These are phyloP conservation scores for Sarcomyxa edulis DNA, from an alignment of 768 basidiomycete genomes.

Conservation along the genomic window DNA sequence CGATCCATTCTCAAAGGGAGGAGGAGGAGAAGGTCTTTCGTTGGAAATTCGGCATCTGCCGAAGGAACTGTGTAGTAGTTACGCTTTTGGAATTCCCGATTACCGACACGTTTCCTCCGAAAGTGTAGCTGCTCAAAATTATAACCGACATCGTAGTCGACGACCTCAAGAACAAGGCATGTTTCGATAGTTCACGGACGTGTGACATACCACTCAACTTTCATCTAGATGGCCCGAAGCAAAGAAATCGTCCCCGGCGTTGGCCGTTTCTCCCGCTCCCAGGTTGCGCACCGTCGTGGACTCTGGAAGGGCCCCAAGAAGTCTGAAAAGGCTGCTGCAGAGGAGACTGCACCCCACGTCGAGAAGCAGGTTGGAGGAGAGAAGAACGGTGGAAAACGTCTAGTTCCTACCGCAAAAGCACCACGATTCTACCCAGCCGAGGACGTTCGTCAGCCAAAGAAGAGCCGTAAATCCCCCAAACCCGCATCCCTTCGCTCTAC, in stretches of 20 bases:
- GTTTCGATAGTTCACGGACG: neutral
- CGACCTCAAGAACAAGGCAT: conserved; percentile 47
- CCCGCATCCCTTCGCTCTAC: conserved; percentile 74
- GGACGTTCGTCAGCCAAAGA: conserved; percentile 87
- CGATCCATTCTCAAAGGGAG: neutral
- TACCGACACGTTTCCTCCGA: too few relatives aligned
- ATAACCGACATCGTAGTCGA: conserved; percentile 46
- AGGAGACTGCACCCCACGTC: conserved; percentile 55
- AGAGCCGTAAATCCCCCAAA: conserved; percentile 82
- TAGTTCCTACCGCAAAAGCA: conserved; percentile 81
- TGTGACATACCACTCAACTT: too few relatives aligned
- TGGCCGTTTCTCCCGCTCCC: conserved; percentile 79
- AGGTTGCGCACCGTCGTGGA: conserved; percentile 74
- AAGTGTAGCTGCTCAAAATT: too few relatives aligned
- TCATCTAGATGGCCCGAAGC: conserved; percentile 74
- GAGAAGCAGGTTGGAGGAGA: conserved; percentile 84
- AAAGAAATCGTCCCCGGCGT: conserved; percentile 80
- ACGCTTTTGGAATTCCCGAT: too few relatives aligned
- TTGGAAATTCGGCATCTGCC: conserved; percentile 12
- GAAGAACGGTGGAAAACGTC: conserved; percentile 87
- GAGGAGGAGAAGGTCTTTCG: neutral
- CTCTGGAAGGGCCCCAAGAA: conserved; percentile 86
- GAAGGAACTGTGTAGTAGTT: too few relatives aligned
- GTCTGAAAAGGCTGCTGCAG: conserved; percentile 55
- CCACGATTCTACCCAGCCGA: conserved; percentile 94